Evolutionary conservation across 1,139 yeast genomes (phyloP).

Genomic region (Blastobotrys aristatus): DNA sequence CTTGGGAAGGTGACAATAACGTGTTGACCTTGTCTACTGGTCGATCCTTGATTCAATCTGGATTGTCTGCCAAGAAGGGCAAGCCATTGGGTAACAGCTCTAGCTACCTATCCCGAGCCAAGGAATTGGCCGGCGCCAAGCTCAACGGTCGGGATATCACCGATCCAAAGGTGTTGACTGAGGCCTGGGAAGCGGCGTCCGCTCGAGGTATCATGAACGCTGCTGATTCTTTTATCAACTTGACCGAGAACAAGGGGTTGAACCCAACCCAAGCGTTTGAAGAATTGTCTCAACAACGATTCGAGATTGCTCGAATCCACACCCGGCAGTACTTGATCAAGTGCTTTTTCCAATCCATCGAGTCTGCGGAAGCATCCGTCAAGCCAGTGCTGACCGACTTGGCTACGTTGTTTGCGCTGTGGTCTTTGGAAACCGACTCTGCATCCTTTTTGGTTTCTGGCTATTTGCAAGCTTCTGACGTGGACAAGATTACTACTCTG

Average conservation of each 20-base stretch:
- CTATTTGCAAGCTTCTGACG: slow-evolving; percentile 41
- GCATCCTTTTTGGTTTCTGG: slow-evolving; percentile 68
- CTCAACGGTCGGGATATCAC: slow-evolving; percentile 30
- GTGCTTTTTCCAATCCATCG: slow-evolving; percentile 36
- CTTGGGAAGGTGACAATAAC: slow-evolving; percentile 97
- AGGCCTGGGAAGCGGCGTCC: slow-evolving; percentile 41
- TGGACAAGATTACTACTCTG: slow-evolving; percentile 32
- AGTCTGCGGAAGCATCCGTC: slow-evolving; percentile 26
- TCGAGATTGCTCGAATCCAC: slow-evolving; percentile 42
- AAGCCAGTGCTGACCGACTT: slow-evolving; percentile 43
- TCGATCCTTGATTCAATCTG: slow-evolving; percentile 37
- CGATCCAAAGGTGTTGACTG: slow-evolving; percentile 32
- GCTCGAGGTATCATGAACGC: slow-evolving; percentile 36
- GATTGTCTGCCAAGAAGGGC: slow-evolving; percentile 32
- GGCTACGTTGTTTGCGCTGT: slow-evolving; percentile 59
- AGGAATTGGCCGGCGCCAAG: slow-evolving; percentile 22
- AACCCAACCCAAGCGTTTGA: slow-evolving; percentile 39
- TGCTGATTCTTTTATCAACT: slow-evolving; percentile 27
- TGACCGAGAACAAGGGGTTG: slow-evolving; percentile 27
- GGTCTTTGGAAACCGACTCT: slow-evolving; percentile 69
- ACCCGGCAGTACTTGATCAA: slow-evolving; percentile 37
- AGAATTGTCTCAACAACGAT: slow-evolving; percentile 41
- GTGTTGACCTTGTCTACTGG: slow-evolving; percentile 82
- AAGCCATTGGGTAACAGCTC: slow-evolving; percentile 31
- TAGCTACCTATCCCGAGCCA: slow-evolving; percentile 28